These are phyloP conservation scores for Lasiosphaeria miniovina DNA, from an alignment of 495 filamentous ascomycete genomes.

Conservation along the genomic window DNA sequence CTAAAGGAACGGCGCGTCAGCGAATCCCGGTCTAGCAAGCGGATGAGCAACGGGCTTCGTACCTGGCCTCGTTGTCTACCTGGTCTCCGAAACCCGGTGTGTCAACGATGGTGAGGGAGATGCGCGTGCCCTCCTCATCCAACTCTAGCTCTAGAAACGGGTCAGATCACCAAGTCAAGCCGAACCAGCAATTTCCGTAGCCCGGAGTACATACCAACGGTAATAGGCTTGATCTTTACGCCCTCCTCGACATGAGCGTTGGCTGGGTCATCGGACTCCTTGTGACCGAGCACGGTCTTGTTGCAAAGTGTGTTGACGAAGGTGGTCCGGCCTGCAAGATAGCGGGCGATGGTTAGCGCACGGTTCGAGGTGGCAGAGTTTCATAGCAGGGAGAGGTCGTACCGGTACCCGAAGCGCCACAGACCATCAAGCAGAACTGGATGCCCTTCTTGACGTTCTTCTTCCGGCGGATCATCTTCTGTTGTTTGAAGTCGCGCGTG, in stretches of 20 bases:
- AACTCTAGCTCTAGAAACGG: slow-evolving; percentile 74
- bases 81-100: slow-evolving; percentile 98
- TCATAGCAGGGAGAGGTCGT: slow-evolving; percentile 30
- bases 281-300: slow-evolving; percentile 81
- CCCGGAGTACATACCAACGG: slow-evolving; percentile 70
- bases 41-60: slow-evolving; percentile 1
- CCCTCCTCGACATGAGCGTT: slow-evolving; percentile 92
- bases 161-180: slow-evolving; percentile 18
- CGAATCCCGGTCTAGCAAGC: slow-evolving; percentile 78
- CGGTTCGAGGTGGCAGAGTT: no score
- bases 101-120: slow-evolving; percentile 96
- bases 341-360: slow-evolving; percentile 22
- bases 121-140: slow-evolving; percentile 97
- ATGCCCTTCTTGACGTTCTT: slow-evolving; percentile 99
- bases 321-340: slow-evolving; percentile 77
- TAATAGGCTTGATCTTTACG: slow-evolving; percentile 96
- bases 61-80: slow-evolving; percentile 99
- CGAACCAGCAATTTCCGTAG: not conserved
- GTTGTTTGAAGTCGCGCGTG: slow-evolving; percentile 25
- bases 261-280: slow-evolving; percentile 84
- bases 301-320: slow-evolving; percentile 99
- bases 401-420: slow-evolving; percentile 98
- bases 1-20: slow-evolving; percentile 42
- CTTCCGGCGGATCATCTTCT: slow-evolving; percentile 98
- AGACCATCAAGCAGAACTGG: slow-evolving; percentile 99